Conservation (phyloP, 352 stramenopile genomes). For the Globisporangium alternatum region DNA sequence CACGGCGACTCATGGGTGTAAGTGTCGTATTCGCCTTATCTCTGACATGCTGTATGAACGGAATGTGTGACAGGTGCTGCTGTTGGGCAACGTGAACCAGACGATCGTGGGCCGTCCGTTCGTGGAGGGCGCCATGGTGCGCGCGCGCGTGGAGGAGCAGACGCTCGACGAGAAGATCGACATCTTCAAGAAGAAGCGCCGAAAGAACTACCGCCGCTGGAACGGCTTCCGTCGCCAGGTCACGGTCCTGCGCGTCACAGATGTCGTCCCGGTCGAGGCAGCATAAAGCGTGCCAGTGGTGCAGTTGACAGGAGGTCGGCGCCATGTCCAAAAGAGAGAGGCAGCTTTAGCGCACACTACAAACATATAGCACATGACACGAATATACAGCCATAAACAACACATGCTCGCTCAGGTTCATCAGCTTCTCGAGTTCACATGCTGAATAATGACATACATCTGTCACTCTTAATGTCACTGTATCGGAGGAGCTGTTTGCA, state of each 20-base stretch:
- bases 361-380: slow-evolving; percentile 2
- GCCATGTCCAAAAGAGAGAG: not conserved
- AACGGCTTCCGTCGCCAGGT: slow-evolving; percentile 86
- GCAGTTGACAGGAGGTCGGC: not conserved
- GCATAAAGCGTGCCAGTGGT: not conserved
- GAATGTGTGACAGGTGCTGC: slow-evolving; percentile 40
- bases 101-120: slow-evolving; percentile 78
- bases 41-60: slow-evolving; percentile 1
- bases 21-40: not conserved
- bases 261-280: slow-evolving; percentile 60
- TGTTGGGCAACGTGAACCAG: slow-evolving; percentile 82
- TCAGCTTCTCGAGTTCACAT: not conserved
- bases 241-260: slow-evolving; percentile 80
- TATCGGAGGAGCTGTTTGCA: not conserved
- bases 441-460: not conserved
- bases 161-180: slow-evolving; percentile 87
- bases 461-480: not conserved
- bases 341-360: not conserved
- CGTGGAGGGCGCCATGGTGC: slow-evolving; percentile 66
- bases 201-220: slow-evolving; percentile 89
- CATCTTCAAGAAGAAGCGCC: slow-evolving; percentile 90
- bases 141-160: slow-evolving; percentile 82
- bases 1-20: not conserved
- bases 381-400: slow-evolving; percentile 2
- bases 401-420: not conserved